phyloP scores from a whole-genome alignment of 352 stramenopile genomes.

The Pythium apleroticum region DNA sequence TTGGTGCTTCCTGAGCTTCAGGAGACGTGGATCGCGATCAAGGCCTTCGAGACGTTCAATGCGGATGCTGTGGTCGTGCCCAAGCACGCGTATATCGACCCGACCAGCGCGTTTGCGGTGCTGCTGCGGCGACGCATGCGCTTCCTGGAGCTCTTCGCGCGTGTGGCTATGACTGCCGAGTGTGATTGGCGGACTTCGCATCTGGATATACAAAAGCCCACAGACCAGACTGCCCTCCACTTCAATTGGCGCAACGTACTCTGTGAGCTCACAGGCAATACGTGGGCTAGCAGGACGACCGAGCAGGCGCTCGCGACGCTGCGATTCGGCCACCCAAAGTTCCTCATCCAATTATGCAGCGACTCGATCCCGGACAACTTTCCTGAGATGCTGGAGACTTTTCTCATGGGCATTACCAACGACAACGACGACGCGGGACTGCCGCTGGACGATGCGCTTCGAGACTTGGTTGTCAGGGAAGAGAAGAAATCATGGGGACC shows the following conservation, averaged over 20 bases:
- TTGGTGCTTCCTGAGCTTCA: neutral
- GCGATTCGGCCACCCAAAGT: conserved; percentile 21
- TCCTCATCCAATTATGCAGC: conserved; percentile 23
- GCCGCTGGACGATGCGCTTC: neutral
- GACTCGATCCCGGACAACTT: conserved; percentile 23
- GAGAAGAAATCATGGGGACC: neutral
- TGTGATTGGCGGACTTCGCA: conserved; percentile 18
- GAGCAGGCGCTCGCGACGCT: conserved; percentile 15
- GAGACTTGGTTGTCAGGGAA: neutral
- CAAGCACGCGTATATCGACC: conserved; percentile 8
- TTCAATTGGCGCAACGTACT: conserved; percentile 15
- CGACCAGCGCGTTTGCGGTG: neutral
- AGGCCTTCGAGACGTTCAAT: conserved; percentile 21
- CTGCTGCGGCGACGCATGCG: conserved; percentile 15
- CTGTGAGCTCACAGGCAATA: conserved; percentile 11
- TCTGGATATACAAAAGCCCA: neutral
- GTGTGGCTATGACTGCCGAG: conserved; percentile 9
- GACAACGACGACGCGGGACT: conserved; percentile 6
- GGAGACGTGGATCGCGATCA: conserved; percentile 22
- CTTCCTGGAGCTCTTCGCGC: conserved; percentile 13
- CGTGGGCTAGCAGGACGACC: conserved; percentile 14
- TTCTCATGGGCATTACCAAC: conserved; percentile 8
- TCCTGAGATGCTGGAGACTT: conserved; percentile 16
- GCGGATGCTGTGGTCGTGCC: conserved; percentile 8
- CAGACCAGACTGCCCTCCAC: neutral